A percentile compares a stretch with the other conserved stretches of the same genome.
These are phyloP conservation scores for Eleusine coracana DNA, from an alignment of 176 grass and related monocot genomes.

Conservation along the genomic window DNA sequence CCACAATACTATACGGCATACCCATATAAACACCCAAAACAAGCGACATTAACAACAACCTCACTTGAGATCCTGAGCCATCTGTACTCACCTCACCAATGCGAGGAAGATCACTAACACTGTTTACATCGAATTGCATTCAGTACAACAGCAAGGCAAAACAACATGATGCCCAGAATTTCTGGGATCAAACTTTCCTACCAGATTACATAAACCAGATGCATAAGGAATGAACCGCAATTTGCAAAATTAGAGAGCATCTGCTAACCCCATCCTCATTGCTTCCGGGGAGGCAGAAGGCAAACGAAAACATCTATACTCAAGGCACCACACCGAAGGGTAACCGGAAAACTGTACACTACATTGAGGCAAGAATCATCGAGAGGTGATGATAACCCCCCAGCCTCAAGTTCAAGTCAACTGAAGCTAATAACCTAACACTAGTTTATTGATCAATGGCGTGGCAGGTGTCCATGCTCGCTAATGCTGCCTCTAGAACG, in stretches of 20 bases:
- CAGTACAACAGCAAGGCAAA: conserved; percentile 44
- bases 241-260: conserved; percentile 56
- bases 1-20: background rate
- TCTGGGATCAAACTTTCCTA: conserved; percentile 41
- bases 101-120: background rate
- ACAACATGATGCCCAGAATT: conserved; percentile 44
- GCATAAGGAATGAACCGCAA: conserved; percentile 60
- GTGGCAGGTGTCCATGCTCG: conserved; percentile 66
- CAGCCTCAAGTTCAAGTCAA: conserved; percentile 52
- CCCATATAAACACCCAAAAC: background rate
- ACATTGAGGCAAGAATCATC: conserved; percentile 50
- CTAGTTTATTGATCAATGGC: conserved; percentile 50
- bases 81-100: conserved; percentile 20
- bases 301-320: conserved; percentile 52
- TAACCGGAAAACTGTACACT: conserved; percentile 63
- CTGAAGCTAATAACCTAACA: conserved; percentile 55
- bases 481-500: conserved; percentile 89
- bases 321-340: conserved; percentile 37
- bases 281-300: conserved; percentile 50
- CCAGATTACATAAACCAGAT: conserved; percentile 52
- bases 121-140: conserved; percentile 32
- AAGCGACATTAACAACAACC: background rate
- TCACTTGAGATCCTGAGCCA: conserved; percentile 15
- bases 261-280: conserved; percentile 55
- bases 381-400: conserved; percentile 32